A percentile compares a stretch with the other conserved stretches of the same genome.
Conservation (phyloP, 345 rosid genomes). For the Eucalyptus brandiana region DNA sequence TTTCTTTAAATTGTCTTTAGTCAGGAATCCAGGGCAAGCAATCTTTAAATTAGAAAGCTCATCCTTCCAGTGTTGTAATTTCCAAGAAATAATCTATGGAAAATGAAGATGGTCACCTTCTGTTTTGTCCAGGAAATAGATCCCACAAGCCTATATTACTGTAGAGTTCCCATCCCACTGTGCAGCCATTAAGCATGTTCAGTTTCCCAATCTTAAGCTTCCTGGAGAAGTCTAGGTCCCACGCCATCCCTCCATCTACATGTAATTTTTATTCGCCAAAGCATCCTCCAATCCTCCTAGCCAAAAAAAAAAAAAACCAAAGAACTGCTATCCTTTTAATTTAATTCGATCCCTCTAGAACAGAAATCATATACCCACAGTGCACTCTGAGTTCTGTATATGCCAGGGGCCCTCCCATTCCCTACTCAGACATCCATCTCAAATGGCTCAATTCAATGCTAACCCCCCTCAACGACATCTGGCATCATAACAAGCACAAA, state of each 20-base stretch:
- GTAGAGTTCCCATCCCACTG: background rate
- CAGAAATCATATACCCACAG: background rate
- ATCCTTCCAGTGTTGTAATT: background rate
- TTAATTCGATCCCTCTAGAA: background rate
- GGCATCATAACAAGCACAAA: background rate
- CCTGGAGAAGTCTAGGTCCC: background rate
- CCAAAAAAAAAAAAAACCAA: background rate
- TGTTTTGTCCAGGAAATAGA: background rate
- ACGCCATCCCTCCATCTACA: background rate
- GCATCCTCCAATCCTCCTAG: background rate
- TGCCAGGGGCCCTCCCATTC: background rate
- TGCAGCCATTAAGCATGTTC: background rate
- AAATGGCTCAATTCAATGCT: background rate
- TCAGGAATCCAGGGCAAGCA: background rate
- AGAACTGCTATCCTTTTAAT: background rate
- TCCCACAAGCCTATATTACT: background rate
- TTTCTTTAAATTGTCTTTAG: background rate
- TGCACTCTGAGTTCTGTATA: background rate
- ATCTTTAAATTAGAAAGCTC: background rate
- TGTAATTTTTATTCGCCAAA: background rate
- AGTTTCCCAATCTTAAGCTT: background rate
- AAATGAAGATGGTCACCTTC: background rate
- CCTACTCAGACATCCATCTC: background rate
- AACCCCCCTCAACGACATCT: background rate
- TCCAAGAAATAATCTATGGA: background rate